Base-by-base conservation (phyloP, 2,329 filamentous ascomycete species). In the Calonectria honghensis region DNA sequence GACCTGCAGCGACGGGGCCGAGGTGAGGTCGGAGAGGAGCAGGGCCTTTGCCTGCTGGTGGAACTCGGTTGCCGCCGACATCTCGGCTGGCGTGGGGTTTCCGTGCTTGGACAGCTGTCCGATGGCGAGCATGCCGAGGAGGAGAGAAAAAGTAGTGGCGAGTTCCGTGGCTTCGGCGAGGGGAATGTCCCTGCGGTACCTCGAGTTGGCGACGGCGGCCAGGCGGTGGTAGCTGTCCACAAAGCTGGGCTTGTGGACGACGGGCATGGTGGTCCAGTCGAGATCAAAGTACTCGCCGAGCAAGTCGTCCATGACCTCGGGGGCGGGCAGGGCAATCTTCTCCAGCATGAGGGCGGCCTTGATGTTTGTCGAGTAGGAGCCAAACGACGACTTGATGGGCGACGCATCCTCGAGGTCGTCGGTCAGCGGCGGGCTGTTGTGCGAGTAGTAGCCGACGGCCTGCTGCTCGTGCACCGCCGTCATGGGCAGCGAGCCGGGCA, bases 331-430 rank as follows among this genome's bases (percentile, higher is more conserved):
- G 5, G 75, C 70, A 16, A 81, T 81, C 71, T 81, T 81, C 57
- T 81, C 77, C 6, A 81, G 78, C 80, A 81, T 81, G 20, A 79
- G 45, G 16, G 80, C 80, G 7, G 80, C 80, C 66, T 76, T 78
- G 64, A 73, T 61, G n/a, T 81, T 79, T 41, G 80, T 81, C n/a
- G 80, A 81, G 57, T 81, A 81, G 10, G 80, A 81, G 11, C 80
- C 80, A 24, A 81, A 81, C 2, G 79, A 80, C 0, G 80, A 79
- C 71, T 78, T 78, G 73, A 73, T 61, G 1, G 73, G 72, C 2
- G 75, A 61, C 9, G 68, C 68, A 37, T 81, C 80, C 68, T 81
- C 80, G 10, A 81, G 77, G 59, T 81, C 80, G 52, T 81, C 80
- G 6, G 80, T 81, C 35, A 81, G 59, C 3, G 80, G 80, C 24